Evolutionary conservation across 192 early-diverging fungal species (phyloP).

Genomic region (Anaeromyces robustus): DNA sequence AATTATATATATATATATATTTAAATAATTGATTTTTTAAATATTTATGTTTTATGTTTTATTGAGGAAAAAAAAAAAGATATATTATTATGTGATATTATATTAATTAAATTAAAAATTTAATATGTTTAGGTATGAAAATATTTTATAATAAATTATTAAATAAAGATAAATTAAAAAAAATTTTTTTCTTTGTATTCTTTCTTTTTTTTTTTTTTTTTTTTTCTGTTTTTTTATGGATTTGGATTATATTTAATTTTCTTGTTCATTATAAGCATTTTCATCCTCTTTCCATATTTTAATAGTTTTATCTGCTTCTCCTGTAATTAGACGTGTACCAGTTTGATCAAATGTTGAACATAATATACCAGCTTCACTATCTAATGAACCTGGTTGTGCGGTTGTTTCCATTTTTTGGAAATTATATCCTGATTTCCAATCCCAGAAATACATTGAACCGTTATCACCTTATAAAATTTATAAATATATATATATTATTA

Average conservation of each 20-base stretch:
- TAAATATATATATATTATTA: constrained; percentile 2
- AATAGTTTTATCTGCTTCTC: constrained; percentile 98
- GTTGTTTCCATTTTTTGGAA: constrained; percentile 79
- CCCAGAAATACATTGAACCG: constrained; percentile 92
- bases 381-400: constrained; percentile 89
- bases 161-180: no score
- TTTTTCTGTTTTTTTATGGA: no score
- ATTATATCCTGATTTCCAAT: constrained; percentile 88
- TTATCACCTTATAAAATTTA: constrained; percentile 52
- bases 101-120: no score
- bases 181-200: no score
- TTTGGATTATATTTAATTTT: background rate
- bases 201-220: no score
- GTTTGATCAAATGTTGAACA: constrained; percentile 89
- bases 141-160: no score
- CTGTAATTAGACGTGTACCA: constrained; percentile 86
- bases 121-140: no score
- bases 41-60: no score
- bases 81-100: no score
- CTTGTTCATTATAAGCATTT: constrained; percentile 20
- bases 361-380: constrained; percentile 90
- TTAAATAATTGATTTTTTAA: no score
- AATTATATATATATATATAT: no score
- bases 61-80: no score
- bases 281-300: constrained; percentile 93